A percentile compares a stretch with the other conserved stretches of the same genome.
These are phyloP conservation scores for Acer yangbiense DNA, from an alignment of 345 rosid species.

Conservation along the genomic window DNA sequence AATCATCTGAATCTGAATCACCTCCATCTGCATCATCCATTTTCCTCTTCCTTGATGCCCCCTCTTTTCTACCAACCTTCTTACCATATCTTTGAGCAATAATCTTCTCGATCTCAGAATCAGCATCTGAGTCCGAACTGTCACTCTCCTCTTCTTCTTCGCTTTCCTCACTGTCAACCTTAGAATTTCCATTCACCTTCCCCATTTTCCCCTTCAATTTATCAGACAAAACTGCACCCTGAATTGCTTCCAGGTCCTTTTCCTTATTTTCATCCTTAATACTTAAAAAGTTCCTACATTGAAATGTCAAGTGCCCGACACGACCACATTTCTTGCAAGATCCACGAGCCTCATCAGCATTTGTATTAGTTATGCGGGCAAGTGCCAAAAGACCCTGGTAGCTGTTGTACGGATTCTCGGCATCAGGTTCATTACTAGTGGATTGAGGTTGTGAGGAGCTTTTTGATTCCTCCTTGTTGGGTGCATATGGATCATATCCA, in stretches of 20 bases:
- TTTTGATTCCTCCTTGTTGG: slow-evolving; percentile 77
- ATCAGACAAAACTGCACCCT: slow-evolving; percentile 68
- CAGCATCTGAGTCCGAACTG: slow-evolving; percentile 77
- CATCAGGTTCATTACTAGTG: slow-evolving; percentile 54
- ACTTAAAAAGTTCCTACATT: slow-evolving; percentile 87
- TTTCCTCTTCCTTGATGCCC: slow-evolving; percentile 44
- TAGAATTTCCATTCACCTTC: slow-evolving; percentile 42
- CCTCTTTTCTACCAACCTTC: slow-evolving; percentile 46
- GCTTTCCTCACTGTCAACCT: slow-evolving; percentile 46
- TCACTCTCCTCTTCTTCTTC: slow-evolving; percentile 78
- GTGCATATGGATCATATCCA: slow-evolving; percentile 95
- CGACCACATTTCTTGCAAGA: slow-evolving; percentile 93
- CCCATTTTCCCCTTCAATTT: slow-evolving; percentile 58
- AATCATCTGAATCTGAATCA: slow-evolving; percentile 47
- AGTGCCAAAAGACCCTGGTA: slow-evolving; percentile 88
- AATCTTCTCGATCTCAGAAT: slow-evolving; percentile 88
- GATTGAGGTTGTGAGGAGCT: slow-evolving; percentile 39
- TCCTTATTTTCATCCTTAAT: slow-evolving; percentile 70
- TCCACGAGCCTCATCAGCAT: slow-evolving; percentile 87
- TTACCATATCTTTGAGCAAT: slow-evolving; percentile 76
- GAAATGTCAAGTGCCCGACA: slow-evolving; percentile 88
- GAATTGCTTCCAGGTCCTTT: slow-evolving; percentile 57
- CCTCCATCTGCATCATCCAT: slow-evolving; percentile 45
- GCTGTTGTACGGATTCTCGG: slow-evolving; percentile 75
- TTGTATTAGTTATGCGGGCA: slow-evolving; percentile 74